Conservation (phyloP, 768 basidiomycete species). For the Suillus placidus region DNA sequence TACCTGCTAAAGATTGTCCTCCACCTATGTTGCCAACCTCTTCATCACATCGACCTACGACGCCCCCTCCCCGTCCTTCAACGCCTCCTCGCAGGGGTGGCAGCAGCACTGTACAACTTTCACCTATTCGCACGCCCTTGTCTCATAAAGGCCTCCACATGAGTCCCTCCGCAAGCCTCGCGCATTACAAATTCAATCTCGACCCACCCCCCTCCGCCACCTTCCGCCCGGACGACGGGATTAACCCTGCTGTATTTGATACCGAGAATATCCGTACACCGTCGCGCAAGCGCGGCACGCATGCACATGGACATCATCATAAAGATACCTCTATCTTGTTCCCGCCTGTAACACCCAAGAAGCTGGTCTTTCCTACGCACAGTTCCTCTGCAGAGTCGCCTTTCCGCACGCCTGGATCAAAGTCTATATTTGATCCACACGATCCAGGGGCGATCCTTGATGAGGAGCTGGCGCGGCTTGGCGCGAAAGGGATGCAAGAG, state of each 20-base stretch:
- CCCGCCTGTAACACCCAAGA: constrained; percentile 48
- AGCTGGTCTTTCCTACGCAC: constrained; percentile 38
- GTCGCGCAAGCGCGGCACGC: constrained; percentile 42
- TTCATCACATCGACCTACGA: constrained; percentile 23
- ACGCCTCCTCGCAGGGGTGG: constrained; percentile 38
- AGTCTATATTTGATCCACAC: constrained; percentile 65
- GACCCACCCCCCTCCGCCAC: constrained; percentile 57
- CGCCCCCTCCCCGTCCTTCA: constrained; percentile 43
- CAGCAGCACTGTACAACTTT: constrained; percentile 44
- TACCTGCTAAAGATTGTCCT: constrained; percentile 17
- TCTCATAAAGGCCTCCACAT: constrained; percentile 71
- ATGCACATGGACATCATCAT: constrained; percentile 17
- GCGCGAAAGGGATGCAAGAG: constrained; percentile 46
- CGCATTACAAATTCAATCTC: constrained; percentile 68
- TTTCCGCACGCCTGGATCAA: constrained; percentile 51
- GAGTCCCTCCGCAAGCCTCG: constrained; percentile 67
- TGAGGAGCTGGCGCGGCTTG: constrained; percentile 67
- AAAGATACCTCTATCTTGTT: constrained; percentile 23
- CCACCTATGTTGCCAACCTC: constrained; percentile 32
- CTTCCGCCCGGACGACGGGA: constrained; percentile 30
- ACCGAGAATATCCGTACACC: constrained; percentile 47
- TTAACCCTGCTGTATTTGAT: constrained; percentile 41
- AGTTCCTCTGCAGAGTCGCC: constrained; percentile 39
- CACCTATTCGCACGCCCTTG: constrained; percentile 65
- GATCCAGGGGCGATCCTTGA: constrained; percentile 69